A percentile compares a stretch with the other conserved stretches of the same genome.
Conservation (phyloP, 2,329 filamentous ascomycete species). For the Metarhizium robertsii region DNA sequence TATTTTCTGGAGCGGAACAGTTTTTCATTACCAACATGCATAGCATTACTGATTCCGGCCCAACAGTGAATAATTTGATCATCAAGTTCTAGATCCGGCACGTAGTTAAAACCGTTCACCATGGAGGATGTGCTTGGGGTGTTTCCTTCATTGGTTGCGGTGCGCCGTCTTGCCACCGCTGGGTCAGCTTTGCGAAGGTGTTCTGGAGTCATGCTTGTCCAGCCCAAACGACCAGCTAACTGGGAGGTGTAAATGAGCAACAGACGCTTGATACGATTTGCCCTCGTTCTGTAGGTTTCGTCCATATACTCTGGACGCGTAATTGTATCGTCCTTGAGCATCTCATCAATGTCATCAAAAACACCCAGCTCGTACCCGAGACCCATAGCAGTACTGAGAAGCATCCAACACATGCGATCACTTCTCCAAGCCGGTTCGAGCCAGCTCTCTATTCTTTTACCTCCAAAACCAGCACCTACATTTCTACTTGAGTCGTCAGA, state of each 20-base stretch:
- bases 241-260: slow-evolving; percentile 88
- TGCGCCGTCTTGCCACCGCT: slow-evolving; percentile 41
- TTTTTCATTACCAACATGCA: slow-evolving; percentile 82
- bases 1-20: slow-evolving; percentile 81
- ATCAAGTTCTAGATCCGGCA: slow-evolving; percentile 56
- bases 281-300: slow-evolving; percentile 65
- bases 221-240: slow-evolving; percentile 82
- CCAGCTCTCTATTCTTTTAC: slow-evolving; percentile 86
- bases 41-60: slow-evolving; percentile 86
- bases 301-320: slow-evolving; percentile 62
- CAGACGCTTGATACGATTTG: slow-evolving; percentile 73
- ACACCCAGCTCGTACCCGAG: slow-evolving; percentile 90
- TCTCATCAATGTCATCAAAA: slow-evolving; percentile 79
- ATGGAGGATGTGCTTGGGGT: slow-evolving; percentile 52
- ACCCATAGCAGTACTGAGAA: slow-evolving; percentile 82
- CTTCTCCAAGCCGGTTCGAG: slow-evolving; percentile 91
- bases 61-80: slow-evolving; percentile 77
- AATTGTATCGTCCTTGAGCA: slow-evolving; percentile 49
- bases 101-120: slow-evolving; percentile 54
- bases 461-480: slow-evolving; percentile 54
- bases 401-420: slow-evolving; percentile 97
- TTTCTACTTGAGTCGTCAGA: slow-evolving; percentile 21
- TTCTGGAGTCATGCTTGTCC: slow-evolving; percentile 87
- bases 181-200: slow-evolving; percentile 49
- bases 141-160: slow-evolving; percentile 43